phyloP scores from a whole-genome alignment of 345 rosid genomes.

The Limnanthes douglasii region DNA sequence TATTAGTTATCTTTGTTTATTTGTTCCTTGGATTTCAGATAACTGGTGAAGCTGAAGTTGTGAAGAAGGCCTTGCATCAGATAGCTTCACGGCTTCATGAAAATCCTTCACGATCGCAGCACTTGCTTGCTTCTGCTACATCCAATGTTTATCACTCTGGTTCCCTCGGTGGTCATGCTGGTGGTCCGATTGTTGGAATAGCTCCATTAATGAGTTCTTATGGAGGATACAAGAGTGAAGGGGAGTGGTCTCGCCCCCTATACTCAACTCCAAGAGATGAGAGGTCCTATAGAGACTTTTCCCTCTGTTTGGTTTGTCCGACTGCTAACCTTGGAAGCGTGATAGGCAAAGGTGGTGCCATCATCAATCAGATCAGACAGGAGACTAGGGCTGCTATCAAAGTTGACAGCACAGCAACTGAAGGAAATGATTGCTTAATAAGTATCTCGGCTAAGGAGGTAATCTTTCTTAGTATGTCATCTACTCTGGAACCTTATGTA shows the following conservation, averaged over 20 bases:
- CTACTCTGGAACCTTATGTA: too few species aligned
- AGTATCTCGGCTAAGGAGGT: slow-evolving; percentile 88
- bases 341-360: slow-evolving; percentile 87
- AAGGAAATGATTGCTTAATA: slow-evolving; percentile 87
- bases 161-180: slow-evolving; percentile 47
- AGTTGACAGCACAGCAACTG: slow-evolving; percentile 75
- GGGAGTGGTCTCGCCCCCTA: slow-evolving; percentile 73
- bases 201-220: slow-evolving; percentile 62
- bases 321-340: slow-evolving; percentile 77
- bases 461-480: slow-evolving; percentile 9
- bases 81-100: slow-evolving; percentile 80
- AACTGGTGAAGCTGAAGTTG: slow-evolving; percentile 66
- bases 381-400: slow-evolving; percentile 75
- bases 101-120: slow-evolving; percentile 85
- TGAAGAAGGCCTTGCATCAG: slow-evolving; percentile 69
- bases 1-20: neutral
- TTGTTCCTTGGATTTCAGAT: slow-evolving; percentile 26
- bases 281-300: slow-evolving; percentile 52
- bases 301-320: slow-evolving; percentile 69
- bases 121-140: slow-evolving; percentile 53
- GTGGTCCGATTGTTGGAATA: slow-evolving; percentile 61
- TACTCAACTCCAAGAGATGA: slow-evolving; percentile 82
- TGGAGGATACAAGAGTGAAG: slow-evolving; percentile 76
- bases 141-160: slow-evolving; percentile 38
- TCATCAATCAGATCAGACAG: slow-evolving; percentile 87